A percentile compares a stretch with the other conserved stretches of the same genome.
These are phyloP conservation scores for Saitozyma podzolica DNA, from an alignment of 768 basidiomycete species.

Conservation along the genomic window DNA sequence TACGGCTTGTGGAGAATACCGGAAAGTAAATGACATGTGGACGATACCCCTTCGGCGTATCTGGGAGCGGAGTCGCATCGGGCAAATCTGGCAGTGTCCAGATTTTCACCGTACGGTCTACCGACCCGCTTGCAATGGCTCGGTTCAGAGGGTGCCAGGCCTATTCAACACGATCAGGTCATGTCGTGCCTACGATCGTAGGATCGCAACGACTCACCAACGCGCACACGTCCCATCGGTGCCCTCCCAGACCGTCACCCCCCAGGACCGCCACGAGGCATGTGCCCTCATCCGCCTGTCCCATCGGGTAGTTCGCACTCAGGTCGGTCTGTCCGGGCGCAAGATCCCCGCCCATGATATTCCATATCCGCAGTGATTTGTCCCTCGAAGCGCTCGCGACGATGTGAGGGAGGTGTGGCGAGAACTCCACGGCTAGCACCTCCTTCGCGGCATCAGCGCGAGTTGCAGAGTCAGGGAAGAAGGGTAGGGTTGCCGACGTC, in stretches of 20 bases:
- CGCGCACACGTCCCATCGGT: constrained; percentile 9
- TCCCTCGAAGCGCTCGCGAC: constrained; percentile 43
- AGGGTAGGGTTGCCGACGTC: constrained; percentile 7
- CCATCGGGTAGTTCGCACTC: constrained; percentile 20
- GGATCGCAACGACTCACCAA: constrained; percentile 7
- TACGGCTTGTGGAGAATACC: constrained; percentile 16
- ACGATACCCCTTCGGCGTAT: constrained; percentile 12
- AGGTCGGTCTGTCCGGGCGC: background rate
- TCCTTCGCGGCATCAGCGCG: too few species aligned
- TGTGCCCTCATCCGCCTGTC: constrained; percentile 23
- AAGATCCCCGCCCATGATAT: constrained; percentile 24
- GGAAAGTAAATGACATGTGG: constrained; percentile 15
- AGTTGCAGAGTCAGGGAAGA: too few species aligned
- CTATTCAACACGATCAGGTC: background rate
- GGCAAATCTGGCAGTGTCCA: constrained; percentile 24
- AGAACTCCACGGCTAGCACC: constrained; percentile 5
- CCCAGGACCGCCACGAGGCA: constrained; percentile 11
- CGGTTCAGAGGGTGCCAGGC: constrained; percentile 10
- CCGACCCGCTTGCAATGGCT: constrained; percentile 8
- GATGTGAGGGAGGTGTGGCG: constrained; percentile 31
- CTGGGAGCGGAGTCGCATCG: background rate
- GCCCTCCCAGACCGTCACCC: constrained; percentile 19
- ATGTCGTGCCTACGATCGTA: background rate
- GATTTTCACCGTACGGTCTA: constrained; percentile 20
- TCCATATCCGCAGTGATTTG: constrained; percentile 44